Conservation (phyloP, 257 asterid genomes). For the Fraxinus cuspidata region DNA sequence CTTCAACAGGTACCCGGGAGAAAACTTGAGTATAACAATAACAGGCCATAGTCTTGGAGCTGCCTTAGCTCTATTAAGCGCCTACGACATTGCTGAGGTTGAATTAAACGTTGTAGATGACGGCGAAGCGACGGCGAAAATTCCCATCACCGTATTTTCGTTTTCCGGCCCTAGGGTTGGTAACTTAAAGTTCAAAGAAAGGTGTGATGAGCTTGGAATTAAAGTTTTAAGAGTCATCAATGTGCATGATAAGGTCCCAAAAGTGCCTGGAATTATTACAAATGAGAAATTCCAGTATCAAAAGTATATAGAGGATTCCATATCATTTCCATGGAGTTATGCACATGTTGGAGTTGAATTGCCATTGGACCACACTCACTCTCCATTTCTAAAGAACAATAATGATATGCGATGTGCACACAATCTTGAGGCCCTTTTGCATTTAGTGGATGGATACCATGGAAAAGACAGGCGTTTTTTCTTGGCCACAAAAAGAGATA, state of each 20-base stretch:
- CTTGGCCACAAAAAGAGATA: constrained; percentile 46
- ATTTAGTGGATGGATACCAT: constrained; percentile 65
- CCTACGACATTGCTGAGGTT: constrained; percentile 72
- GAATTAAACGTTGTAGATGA: constrained; percentile 41
- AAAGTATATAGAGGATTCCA: constrained; percentile 40
- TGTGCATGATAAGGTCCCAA: constrained; percentile 68
- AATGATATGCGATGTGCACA: constrained; percentile 50
- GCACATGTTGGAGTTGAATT: constrained; percentile 77
- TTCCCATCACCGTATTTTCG: constrained; percentile 61
- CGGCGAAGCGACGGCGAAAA: constrained; percentile 26
- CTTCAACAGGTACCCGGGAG: constrained; percentile 41
- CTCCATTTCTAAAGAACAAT: constrained; percentile 53
- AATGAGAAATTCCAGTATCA: constrained; percentile 68
- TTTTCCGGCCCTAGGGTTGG: constrained; percentile 75
- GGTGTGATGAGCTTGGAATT: constrained; percentile 66
- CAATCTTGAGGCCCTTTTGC: constrained; percentile 70
- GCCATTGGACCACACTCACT: constrained; percentile 49
- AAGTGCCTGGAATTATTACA: constrained; percentile 64
- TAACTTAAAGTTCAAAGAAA: constrained; percentile 61
- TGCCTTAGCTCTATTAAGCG: constrained; percentile 63
- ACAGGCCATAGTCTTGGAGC: constrained; percentile 90
- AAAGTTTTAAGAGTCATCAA: constrained; percentile 55
- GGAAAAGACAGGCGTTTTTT: constrained; percentile 42
- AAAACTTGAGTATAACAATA: constrained; percentile 63
- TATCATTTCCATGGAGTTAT: constrained; percentile 76